phyloP scores from a whole-genome alignment of 305 asterid species.

The Ajuga reptans region DNA sequence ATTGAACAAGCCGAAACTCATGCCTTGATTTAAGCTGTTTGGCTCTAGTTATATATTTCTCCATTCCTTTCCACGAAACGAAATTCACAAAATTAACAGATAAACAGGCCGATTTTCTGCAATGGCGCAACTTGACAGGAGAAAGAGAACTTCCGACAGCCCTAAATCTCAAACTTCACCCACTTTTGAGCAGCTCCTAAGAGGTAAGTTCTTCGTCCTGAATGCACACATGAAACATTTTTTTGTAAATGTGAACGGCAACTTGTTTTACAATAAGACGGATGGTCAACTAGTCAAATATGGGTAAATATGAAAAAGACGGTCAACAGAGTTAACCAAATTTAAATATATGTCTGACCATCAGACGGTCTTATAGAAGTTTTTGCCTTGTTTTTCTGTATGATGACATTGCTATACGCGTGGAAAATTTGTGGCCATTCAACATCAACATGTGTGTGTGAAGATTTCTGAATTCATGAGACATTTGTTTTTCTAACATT shows the following conservation, averaged over 20 bases:
- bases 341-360: no score
- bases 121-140: conserved; percentile 58
- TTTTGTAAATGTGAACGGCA: no score
- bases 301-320: no score
- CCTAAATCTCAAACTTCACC: conserved; percentile 38
- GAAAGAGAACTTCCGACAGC: conserved; percentile 29
- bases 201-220: conserved; percentile 31
- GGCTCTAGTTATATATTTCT: conserved; percentile 16
- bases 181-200: conserved; percentile 56
- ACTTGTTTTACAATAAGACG: no score
- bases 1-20: conserved; percentile 28
- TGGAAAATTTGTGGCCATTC: not conserved
- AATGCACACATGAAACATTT: not conserved
- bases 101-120: not conserved
- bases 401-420: no score
- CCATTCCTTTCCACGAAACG: not conserved
- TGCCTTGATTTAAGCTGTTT: conserved; percentile 24
- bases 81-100: not conserved
- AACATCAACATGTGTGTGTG: not conserved
- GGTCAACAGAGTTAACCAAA: no score
- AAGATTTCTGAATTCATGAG: not conserved
- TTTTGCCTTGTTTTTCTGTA: no score
- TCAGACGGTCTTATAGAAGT: no score
- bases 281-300: no score
- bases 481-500: not conserved